Evolutionary conservation across 2,329 filamentous ascomycete species (phyloP), one percentile per base, ranked within the genome.

Genomic region (Apiospora phragmitis): DNA sequence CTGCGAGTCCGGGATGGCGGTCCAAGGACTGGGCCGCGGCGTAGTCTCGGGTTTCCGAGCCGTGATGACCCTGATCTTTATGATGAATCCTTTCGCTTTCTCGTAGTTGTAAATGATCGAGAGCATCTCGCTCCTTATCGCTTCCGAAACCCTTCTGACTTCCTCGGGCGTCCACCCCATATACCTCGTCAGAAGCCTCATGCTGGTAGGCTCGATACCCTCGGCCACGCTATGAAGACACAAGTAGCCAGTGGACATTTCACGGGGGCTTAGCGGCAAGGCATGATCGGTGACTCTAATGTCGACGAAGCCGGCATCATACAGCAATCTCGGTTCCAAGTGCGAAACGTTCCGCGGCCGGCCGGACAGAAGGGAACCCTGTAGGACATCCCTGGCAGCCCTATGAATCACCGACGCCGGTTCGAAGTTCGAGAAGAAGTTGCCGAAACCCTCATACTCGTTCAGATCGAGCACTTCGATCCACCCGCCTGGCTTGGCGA

Each of bases 381-480:
- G 79, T 35, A 79, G 74, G 18, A 87, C 74, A 66, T 87, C 86
- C 7, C 76, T 74, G 24, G 79, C 76, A 4, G 88, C 74, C 51
- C 79, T 75, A 71, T 83, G 83, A 62, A 86, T 80, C n/a, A 84
- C 75, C 2, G 86, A 87, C 21, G 82, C 83, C 0, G 82, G 76
- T 1, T 84, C 79, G 70, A 87, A 88, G 67, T 79, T 78, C 5
- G 79, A 77, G 49, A 82, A 74, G 41, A 82, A 81, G 70, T 81
- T 81, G 45, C 76, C 74, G 65, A 81, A 75, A 4, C 80, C 79
- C 43, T 83, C 82, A n/a, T 81, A 77, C 68, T 85, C 83, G 72
- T 88, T 85, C 74, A 86, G 86, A 73, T 89, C 88, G 62, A 87
- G 77, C 8, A 89, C 76, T 76, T 90, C 87, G 55, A 90, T 83